Evolutionary conservation across 1,284 basidiomycete species (phyloP).

Genomic region (Leucoagaricus sp.): DNA sequence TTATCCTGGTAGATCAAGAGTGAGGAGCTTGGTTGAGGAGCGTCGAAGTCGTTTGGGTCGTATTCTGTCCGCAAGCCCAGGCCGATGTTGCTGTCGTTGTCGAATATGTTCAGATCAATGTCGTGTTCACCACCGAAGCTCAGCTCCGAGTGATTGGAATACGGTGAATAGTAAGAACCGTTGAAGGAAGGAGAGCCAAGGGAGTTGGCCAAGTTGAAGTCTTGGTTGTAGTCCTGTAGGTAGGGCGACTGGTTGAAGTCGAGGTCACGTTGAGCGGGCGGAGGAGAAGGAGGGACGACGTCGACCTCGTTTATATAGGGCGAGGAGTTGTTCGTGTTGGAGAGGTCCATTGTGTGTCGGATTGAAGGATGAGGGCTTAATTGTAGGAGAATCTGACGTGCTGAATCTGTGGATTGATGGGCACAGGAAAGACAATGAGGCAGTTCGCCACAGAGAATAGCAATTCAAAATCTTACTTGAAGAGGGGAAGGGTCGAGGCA

Average conservation of each 20-base stretch:
- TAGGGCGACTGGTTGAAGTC: slow-evolving; percentile 23
- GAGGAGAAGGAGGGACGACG: slow-evolving; percentile 33
- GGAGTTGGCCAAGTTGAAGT: slow-evolving; percentile 21
- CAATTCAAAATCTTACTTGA: background rate
- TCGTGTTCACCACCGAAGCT: slow-evolving; percentile 52
- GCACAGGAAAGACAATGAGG: slow-evolving; percentile 10
- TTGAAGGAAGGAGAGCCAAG: slow-evolving; percentile 34
- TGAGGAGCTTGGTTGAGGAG: slow-evolving; percentile 46
- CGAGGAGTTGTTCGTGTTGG: slow-evolving; percentile 25
- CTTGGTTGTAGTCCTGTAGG: slow-evolving; percentile 19
- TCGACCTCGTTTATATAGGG: slow-evolving; percentile 34
- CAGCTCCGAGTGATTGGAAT: slow-evolving; percentile 65
- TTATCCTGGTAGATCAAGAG: slow-evolving; percentile 57
- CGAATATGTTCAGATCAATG: slow-evolving; percentile 30
- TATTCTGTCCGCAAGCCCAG: slow-evolving; percentile 45
- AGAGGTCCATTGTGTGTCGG: slow-evolving; percentile 13
- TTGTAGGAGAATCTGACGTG: slow-evolving; percentile 11
- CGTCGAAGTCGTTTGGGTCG: slow-evolving; percentile 70
- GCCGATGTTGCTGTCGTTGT: slow-evolving; percentile 40
- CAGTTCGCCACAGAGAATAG: slow-evolving; percentile 15
- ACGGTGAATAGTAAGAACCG: slow-evolving; percentile 61
- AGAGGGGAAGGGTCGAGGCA: slow-evolving; percentile 14
- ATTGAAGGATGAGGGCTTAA: background rate
- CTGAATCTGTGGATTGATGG: slow-evolving; percentile 8
- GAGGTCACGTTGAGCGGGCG: slow-evolving; percentile 21